phyloP scores from a whole-genome alignment of 352 stramenopile genomes.

The Phytophthora chlamydospora region DNA sequence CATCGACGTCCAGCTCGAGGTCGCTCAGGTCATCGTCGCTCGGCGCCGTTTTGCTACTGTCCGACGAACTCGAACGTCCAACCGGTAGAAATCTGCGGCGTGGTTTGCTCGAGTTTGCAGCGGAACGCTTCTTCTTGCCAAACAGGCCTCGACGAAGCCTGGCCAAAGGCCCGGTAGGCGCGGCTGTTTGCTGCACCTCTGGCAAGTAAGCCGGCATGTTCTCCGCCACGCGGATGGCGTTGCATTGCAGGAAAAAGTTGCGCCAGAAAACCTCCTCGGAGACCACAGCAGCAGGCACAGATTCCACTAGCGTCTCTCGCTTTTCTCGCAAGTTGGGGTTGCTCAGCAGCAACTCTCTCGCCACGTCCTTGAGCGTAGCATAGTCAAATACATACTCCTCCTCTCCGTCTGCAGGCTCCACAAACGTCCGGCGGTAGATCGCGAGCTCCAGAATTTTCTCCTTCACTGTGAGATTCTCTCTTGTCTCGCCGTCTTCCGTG shows the following conservation, averaged over 20 bases:
- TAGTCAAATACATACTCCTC: slow-evolving; percentile 72
- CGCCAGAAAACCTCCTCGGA: slow-evolving; percentile 68
- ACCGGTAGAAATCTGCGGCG: slow-evolving; percentile 41
- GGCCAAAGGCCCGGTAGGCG: slow-evolving; percentile 43
- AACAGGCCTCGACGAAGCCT: slow-evolving; percentile 58
- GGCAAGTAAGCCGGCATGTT: slow-evolving; percentile 56
- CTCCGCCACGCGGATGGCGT: slow-evolving; percentile 47
- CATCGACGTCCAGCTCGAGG: slow-evolving; percentile 67
- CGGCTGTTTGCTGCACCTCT: slow-evolving; percentile 33
- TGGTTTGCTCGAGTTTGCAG: slow-evolving; percentile 41
- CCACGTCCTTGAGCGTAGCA: slow-evolving; percentile 53
- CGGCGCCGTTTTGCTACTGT: slow-evolving; percentile 33
- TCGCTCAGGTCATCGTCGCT: slow-evolving; percentile 56
- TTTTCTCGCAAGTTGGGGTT: slow-evolving; percentile 75
- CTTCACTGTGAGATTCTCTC: slow-evolving; percentile 45
- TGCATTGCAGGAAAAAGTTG: slow-evolving; percentile 78
- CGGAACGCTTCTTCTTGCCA: slow-evolving; percentile 47
- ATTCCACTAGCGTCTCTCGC: slow-evolving; percentile 48
- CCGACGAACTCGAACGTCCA: slow-evolving; percentile 31
- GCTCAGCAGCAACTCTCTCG: slow-evolving; percentile 52
- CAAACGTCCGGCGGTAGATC: slow-evolving; percentile 67
- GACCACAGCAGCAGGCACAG: slow-evolving; percentile 40
- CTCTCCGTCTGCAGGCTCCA: slow-evolving; percentile 60
- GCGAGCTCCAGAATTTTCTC: slow-evolving; percentile 68
- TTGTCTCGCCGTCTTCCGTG: slow-evolving; percentile 38